Conservation (phyloP, 352 stramenopile species). For the Phytopythium oedochilum region DNA sequence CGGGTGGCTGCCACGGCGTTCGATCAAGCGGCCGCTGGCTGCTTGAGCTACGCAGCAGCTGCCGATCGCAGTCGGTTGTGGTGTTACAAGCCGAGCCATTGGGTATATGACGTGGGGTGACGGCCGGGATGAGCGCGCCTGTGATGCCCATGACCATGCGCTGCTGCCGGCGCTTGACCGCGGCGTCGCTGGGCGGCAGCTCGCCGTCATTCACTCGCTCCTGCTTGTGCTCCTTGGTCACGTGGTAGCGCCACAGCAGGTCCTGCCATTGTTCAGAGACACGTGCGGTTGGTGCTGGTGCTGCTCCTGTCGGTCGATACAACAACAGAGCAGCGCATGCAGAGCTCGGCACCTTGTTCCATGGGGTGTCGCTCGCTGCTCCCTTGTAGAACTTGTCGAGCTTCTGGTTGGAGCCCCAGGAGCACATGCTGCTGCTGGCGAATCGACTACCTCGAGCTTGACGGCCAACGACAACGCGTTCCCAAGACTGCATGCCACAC, state of each 20-base stretch:
- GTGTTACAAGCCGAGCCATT: not conserved
- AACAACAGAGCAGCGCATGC: no score
- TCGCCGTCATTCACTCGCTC: conserved; percentile 33
- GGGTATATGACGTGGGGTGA: conserved; percentile 34
- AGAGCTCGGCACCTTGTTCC: conserved; percentile 67
- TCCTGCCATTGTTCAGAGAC: no score
- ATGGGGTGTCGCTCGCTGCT: conserved; percentile 41
- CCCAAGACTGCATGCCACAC: no score
- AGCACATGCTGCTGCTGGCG: conserved; percentile 17
- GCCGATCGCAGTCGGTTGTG: not conserved
- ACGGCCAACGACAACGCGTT: not conserved
- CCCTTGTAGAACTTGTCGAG: conserved; percentile 55
- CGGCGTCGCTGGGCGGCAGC: conserved; percentile 17
- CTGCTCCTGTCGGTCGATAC: no score
- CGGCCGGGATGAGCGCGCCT: conserved; percentile 36
- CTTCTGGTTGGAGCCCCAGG: conserved; percentile 28
- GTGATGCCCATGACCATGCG: conserved; percentile 46
- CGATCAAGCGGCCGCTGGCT: not conserved
- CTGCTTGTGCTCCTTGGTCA: conserved; percentile 43
- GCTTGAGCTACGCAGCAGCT: not conserved
- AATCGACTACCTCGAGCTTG: no score
- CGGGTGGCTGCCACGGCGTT: not conserved
- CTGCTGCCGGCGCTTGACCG: conserved; percentile 23
- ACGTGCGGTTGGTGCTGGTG: no score
- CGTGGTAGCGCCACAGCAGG: conserved; percentile 45